Base-by-base conservation (phyloP, 139 green algal species). In the Closterium sp. region DNA sequence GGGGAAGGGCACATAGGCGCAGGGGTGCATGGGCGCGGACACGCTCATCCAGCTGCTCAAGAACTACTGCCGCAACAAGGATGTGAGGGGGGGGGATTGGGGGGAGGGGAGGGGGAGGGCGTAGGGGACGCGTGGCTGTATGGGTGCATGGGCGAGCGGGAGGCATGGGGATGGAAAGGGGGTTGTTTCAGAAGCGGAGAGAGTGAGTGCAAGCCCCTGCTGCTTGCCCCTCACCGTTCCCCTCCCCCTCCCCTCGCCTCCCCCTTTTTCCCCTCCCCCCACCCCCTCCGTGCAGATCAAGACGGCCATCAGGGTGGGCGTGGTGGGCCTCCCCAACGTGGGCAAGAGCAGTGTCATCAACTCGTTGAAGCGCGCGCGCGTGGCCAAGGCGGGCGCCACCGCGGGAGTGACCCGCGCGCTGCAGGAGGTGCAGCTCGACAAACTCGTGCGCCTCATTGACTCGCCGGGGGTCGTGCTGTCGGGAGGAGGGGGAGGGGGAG, bases 291-390 rank as follows among this genome's bases (percentile, higher is more conserved):
- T 91, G 32, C 93, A 95, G 85, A 94, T 98, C 42, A 99, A 99
- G 95, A 98, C 97, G 29, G 93, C 97, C 38, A 98, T 99, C 94
- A 99, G 98, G 0, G 98, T 99, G 21, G 98, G 98, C 17, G 96
- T 99, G 45, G 97, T 99, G 73, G 98, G 98, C 9, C 96, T 99
- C 90, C 98, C 98, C 28, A 99, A 99, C 92, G 98, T 99, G 45
- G 98, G 98, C 93, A 99, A 99, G 96, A 97, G 93, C 11, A 98
- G 96, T 1, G 93, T 99, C 34, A 99, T 99, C 96, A 99, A 99
- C 97, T 97, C 95, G 30, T 95, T 99, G 21, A 99, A 99, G 96
- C 95, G 98, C 27, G 92, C 95, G 21, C 94, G 96, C 10, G 97
- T 97, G 50, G 98, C 97, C 32, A 96, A 97, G 87, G 96, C 97